phyloP scores from a whole-genome alignment of 371 early-diverging fungal genomes.

The Funneliformis caledonium region DNA sequence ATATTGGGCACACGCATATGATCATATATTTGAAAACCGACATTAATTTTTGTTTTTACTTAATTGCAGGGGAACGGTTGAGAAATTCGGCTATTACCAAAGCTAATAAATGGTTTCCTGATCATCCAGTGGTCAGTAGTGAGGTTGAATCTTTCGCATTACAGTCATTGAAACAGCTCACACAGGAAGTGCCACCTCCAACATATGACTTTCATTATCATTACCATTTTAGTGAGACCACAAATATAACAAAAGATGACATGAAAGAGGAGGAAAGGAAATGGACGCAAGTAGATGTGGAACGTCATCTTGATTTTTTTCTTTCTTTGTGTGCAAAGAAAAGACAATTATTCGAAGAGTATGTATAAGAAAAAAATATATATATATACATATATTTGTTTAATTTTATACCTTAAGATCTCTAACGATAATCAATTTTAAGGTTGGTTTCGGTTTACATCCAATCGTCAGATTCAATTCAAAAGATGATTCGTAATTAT shows the following conservation, averaged over 20 bases:
- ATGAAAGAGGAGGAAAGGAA: background rate
- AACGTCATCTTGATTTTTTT: conserved; percentile 29
- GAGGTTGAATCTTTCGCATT: conserved; percentile 60
- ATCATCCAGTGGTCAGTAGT: conserved; percentile 54
- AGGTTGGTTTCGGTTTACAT: conserved; percentile 67
- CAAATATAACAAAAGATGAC: background rate
- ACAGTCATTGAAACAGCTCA: conserved; percentile 50
- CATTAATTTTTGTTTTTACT: background rate
- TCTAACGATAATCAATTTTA: background rate
- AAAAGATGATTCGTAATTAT: conserved; percentile 64
- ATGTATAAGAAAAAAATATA: background rate
- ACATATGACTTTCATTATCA: conserved; percentile 39
- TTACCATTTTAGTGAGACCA: background rate
- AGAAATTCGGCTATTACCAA: conserved; percentile 62
- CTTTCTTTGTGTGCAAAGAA: conserved; percentile 32
- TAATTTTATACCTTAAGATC: background rate
- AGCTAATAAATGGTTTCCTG: conserved; percentile 66
- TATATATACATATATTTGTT: background rate
- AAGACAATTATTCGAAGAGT: conserved; percentile 32
- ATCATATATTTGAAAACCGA: background rate
- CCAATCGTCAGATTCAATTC: conserved; percentile 55
- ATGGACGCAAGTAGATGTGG: conserved; percentile 32
- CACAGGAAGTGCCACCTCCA: conserved; percentile 45
- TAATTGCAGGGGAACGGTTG: conserved; percentile 33
- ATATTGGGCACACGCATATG: background rate